phyloP scores from a whole-genome alignment of 2,329 filamentous ascomycete genomes.

The Nemania sp. region DNA sequence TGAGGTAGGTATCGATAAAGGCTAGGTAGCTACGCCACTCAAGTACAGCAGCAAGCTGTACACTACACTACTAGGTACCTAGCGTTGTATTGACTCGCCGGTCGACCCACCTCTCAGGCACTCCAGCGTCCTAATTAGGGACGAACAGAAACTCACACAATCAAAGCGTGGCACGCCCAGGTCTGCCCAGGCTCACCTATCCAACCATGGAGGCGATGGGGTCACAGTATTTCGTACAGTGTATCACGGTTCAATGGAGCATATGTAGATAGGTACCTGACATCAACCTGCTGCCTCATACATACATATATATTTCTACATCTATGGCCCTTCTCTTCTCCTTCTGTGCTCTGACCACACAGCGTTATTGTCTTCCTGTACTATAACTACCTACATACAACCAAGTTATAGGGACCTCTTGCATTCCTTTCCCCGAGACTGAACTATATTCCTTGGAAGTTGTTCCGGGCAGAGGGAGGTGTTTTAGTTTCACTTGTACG shows the following conservation, averaged over 20 bases:
- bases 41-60: background rate
- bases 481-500: too few species aligned
- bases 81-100: background rate
- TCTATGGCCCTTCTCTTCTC: background rate
- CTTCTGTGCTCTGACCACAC: too few species aligned
- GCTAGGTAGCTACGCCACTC: background rate
- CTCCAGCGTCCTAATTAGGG: conserved; percentile 6
- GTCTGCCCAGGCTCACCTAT: background rate
- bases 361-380: too few species aligned
- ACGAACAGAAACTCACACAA: background rate
- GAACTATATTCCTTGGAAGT: too few species aligned
- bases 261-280: too few species aligned
- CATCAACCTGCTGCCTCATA: background rate
- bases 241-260: background rate
- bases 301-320: background rate
- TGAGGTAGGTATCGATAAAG: background rate
- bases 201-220: background rate
- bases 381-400: too few species aligned
- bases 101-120: conserved; percentile 1
- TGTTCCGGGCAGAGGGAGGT: too few species aligned
- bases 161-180: conserved; percentile 5
- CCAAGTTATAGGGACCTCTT: too few species aligned
- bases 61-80: background rate
- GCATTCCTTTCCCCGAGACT: too few species aligned
- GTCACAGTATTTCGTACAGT: background rate